Conservation (phyloP, 345 rosid species). For the Lenwebbia sp. region DNA sequence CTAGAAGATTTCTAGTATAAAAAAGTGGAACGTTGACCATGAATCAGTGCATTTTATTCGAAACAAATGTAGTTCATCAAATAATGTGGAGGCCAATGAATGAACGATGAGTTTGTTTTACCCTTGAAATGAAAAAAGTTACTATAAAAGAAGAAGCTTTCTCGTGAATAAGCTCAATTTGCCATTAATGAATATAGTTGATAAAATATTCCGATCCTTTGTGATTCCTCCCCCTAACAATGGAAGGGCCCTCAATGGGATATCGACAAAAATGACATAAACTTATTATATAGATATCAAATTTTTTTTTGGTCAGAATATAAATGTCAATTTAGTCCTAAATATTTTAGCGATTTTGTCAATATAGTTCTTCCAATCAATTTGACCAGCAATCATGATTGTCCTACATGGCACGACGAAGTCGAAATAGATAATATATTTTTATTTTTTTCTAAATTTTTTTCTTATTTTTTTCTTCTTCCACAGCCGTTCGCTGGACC, state of each 20-base stretch:
- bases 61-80: not conserved
- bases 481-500: too few species aligned
- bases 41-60: not conserved
- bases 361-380: not conserved
- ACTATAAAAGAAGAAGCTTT: not conserved
- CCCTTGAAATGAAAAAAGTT: not conserved
- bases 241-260: not conserved
- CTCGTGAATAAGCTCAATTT: not conserved
- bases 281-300: too few species aligned
- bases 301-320: too few species aligned
- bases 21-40: not conserved
- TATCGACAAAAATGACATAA: not conserved
- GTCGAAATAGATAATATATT: accelerated
- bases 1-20: not conserved
- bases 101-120: not conserved
- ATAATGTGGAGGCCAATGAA: not conserved
- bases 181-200: not conserved
- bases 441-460: accelerated
- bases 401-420: not conserved
- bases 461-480: not conserved
- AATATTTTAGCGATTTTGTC: not conserved
- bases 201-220: not conserved
- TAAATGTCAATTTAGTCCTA: not conserved
- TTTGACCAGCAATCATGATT: accelerated
- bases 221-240: not conserved